Conservation (phyloP, 352 stramenopile species). For the Nothophytophthora sp. region DNA sequence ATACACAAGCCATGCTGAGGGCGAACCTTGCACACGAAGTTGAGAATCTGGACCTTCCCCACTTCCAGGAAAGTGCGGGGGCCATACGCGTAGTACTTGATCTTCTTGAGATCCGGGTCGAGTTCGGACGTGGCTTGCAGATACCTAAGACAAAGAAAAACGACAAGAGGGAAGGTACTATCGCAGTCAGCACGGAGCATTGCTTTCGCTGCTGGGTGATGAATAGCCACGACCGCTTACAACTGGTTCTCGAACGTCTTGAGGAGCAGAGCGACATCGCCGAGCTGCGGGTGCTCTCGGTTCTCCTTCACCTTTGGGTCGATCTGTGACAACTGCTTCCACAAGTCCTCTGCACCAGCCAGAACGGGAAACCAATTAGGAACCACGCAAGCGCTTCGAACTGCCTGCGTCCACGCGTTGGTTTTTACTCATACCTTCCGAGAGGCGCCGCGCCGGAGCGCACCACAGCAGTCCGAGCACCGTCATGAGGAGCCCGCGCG, state of each 20-base stretch:
- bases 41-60: constrained; percentile 85
- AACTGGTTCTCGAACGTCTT: constrained; percentile 84
- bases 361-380: no score
- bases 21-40: constrained; percentile 87
- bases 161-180: no score
- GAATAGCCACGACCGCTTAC: constrained; percentile 26
- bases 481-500: constrained; percentile 81
- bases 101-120: constrained; percentile 75
- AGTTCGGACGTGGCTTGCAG: constrained; percentile 68
- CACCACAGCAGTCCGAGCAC: constrained; percentile 84
- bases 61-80: constrained; percentile 71
- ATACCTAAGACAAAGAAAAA: constrained; percentile 38
- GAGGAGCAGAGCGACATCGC: constrained; percentile 66
- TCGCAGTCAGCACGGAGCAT: no score
- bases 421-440: constrained; percentile 69
- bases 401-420: no score
- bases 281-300: constrained; percentile 67
- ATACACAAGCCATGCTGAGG: no score
- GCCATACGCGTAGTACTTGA: constrained; percentile 76
- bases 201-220: no score
- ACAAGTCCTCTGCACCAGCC: constrained; percentile 73
- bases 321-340: constrained; percentile 71
- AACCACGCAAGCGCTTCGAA: no score
- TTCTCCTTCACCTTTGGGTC: constrained; percentile 65
- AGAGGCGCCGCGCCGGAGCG: constrained; percentile 54